Conservation (phyloP, 305 asterid species). For the Plantago coronopus region DNA sequence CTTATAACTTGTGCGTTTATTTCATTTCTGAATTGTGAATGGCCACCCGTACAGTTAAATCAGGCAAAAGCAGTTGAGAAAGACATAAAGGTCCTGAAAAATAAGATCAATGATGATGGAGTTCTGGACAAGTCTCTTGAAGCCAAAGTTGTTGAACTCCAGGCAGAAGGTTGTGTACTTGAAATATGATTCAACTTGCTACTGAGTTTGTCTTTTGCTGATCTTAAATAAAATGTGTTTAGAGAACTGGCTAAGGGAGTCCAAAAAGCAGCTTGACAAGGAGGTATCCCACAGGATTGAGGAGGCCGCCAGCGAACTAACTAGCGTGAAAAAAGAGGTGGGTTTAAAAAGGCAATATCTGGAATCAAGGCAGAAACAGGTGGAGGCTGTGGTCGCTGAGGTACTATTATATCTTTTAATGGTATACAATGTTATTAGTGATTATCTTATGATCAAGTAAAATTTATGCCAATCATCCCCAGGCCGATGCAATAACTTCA, state of each 20-base stretch:
- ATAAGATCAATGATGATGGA: slow-evolving; percentile 58
- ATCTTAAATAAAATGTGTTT: slow-evolving; percentile 22
- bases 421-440: not conserved
- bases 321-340: slow-evolving; percentile 53
- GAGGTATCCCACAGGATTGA: slow-evolving; percentile 46
- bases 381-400: slow-evolving; percentile 63
- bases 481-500: slow-evolving; percentile 50
- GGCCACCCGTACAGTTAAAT: slow-evolving; percentile 45
- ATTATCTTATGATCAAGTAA: slow-evolving; percentile 1
- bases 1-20: not conserved
- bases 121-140: slow-evolving; percentile 61
- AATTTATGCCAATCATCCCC: slow-evolving; percentile 17
- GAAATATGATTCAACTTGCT: slow-evolving; percentile 21
- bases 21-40: slow-evolving; percentile 9
- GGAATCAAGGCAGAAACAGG: slow-evolving; percentile 47
- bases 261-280: slow-evolving; percentile 49
- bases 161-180: slow-evolving; percentile 49
- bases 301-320: slow-evolving; percentile 53
- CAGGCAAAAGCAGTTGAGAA: slow-evolving; percentile 73
- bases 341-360: slow-evolving; percentile 51
- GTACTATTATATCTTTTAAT: slow-evolving; percentile 30
- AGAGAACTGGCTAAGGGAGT: slow-evolving; percentile 60
- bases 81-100: slow-evolving; percentile 68
- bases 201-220: slow-evolving; percentile 16
- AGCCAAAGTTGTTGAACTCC: slow-evolving; percentile 57